Conservation (phyloP, 805 yeast genomes). For the Blastobotrys mokoenaii region DNA sequence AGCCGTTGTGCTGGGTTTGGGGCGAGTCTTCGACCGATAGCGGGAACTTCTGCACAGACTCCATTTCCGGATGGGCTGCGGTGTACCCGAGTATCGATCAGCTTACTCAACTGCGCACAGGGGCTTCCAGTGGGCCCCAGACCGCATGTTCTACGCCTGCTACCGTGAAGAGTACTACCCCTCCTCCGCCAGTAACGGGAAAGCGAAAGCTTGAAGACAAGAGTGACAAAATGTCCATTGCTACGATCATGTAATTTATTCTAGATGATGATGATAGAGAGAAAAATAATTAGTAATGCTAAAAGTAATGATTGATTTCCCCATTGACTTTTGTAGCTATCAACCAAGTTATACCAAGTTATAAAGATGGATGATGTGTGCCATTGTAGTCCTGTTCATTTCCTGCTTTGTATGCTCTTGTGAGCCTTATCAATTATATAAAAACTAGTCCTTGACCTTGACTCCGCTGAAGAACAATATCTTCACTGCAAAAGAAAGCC, state of each 20-base stretch:
- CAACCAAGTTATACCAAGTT: too few relatives aligned
- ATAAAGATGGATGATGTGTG: too few relatives aligned
- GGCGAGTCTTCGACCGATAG: not conserved
- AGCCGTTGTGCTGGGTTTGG: constrained; percentile 14
- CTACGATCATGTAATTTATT: constrained; percentile 4
- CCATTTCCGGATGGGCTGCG: too few relatives aligned
- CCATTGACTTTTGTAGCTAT: not conserved
- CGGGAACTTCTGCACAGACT: too few relatives aligned
- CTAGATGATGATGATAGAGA: constrained; percentile 1
- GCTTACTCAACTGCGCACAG: too few relatives aligned
- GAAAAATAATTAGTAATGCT: not conserved
- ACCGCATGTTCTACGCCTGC: too few relatives aligned
- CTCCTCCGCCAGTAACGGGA: not conserved
- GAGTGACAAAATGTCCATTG: constrained; percentile 12
- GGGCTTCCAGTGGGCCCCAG: too few relatives aligned
- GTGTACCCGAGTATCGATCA: too few relatives aligned
- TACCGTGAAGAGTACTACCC: not conserved
- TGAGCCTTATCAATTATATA: too few relatives aligned
- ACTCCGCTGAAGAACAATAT: constrained; percentile 49
- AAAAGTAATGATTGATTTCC: not conserved
- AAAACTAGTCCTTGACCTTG: constrained; percentile 9
- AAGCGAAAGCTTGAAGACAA: constrained; percentile 1
- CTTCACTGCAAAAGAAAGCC: constrained; percentile 57
- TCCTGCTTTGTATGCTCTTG: too few relatives aligned
- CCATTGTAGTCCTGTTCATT: too few relatives aligned